A percentile compares a stretch with the other conserved stretches of the same genome.
phyloP scores from a whole-genome alignment of 2,329 filamentous ascomycete genomes.

The Aspergillus versicolor region DNA sequence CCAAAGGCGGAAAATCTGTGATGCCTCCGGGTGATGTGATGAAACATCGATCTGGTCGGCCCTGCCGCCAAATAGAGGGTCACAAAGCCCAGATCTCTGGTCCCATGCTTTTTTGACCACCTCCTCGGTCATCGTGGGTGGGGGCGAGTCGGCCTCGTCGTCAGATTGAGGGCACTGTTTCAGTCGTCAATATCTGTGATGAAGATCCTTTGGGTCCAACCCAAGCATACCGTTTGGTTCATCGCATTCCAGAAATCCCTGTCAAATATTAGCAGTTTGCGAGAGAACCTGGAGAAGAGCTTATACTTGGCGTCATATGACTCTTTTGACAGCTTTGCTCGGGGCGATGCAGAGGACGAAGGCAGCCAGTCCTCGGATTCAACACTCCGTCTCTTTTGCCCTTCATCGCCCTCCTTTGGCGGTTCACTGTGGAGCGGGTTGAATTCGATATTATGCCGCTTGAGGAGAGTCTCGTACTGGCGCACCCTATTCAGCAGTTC shows the following conservation, averaged over 20 bases:
- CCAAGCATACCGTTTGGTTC: conserved; percentile 39
- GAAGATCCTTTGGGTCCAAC: background rate
- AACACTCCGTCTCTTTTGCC: background rate
- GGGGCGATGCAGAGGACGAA: background rate
- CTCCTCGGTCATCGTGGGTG: conserved; percentile 31
- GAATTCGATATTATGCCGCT: conserved; percentile 67
- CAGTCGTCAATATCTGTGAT: conserved; percentile 8
- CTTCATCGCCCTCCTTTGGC: background rate
- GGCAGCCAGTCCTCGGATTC: background rate
- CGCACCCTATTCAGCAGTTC: conserved; percentile 69
- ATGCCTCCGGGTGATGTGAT: conserved; percentile 60
- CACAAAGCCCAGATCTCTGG: conserved; percentile 40
- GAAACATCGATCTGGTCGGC: conserved; percentile 46
- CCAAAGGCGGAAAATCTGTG: conserved; percentile 60
- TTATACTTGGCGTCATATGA: conserved; percentile 18
- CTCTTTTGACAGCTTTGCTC: background rate
- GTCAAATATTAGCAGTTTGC: conserved; percentile 17
- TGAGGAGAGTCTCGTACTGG: conserved; percentile 66
- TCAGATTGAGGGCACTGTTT: conserved; percentile 15
- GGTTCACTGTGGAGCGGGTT: conserved; percentile 53
- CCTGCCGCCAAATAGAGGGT: conserved; percentile 54
- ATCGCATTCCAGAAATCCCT: conserved; percentile 52
- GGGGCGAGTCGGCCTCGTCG: conserved; percentile 27
- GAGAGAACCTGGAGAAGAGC: background rate
- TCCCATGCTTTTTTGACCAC: conserved; percentile 50